phyloP scores from a whole-genome alignment of 371 early-diverging fungal genomes.

The Dichotomocladium elegans region DNA sequence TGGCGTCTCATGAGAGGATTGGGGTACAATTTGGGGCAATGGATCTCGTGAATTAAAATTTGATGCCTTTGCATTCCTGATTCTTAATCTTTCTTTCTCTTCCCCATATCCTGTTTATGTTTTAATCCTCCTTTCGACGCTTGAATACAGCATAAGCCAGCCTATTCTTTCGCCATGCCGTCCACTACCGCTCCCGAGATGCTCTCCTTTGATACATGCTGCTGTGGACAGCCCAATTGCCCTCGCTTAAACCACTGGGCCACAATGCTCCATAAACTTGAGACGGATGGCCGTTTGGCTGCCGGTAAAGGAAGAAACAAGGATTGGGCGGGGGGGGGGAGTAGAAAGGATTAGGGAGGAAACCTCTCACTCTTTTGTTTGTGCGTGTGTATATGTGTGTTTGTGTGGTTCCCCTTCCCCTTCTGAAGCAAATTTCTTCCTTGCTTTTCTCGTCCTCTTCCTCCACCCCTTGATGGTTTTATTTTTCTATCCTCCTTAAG shows the following conservation, averaged over 20 bases:
- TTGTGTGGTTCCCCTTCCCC: neutral
- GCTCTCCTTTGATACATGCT: constrained; percentile 1
- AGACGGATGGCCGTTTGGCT: constrained; percentile 35
- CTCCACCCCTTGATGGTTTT: neutral
- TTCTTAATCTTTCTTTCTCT: too few species aligned
- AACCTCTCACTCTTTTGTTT: neutral
- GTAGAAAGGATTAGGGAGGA: neutral
- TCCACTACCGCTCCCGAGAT: too few species aligned
- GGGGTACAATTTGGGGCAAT: too few species aligned
- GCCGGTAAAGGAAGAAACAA: constrained; percentile 27
- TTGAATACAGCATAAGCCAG: neutral
- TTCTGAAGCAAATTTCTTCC: neutral
- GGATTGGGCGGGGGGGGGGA: neutral
- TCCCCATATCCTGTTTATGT: too few species aligned
- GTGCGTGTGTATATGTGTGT: too few species aligned
- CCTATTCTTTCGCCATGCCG: too few species aligned
- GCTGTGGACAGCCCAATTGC: constrained; percentile 27
- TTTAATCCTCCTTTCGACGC: too few species aligned
- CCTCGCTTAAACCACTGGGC: constrained; percentile 19
- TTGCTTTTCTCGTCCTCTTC: too few species aligned
- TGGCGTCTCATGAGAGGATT: too few species aligned
- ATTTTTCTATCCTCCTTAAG: neutral
- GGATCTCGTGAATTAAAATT: too few species aligned
- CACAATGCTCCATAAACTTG: constrained; percentile 25
- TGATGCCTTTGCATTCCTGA: too few species aligned